phyloP scores from a whole-genome alignment of 139 green algal genomes.

The Haematococcus sp. region DNA sequence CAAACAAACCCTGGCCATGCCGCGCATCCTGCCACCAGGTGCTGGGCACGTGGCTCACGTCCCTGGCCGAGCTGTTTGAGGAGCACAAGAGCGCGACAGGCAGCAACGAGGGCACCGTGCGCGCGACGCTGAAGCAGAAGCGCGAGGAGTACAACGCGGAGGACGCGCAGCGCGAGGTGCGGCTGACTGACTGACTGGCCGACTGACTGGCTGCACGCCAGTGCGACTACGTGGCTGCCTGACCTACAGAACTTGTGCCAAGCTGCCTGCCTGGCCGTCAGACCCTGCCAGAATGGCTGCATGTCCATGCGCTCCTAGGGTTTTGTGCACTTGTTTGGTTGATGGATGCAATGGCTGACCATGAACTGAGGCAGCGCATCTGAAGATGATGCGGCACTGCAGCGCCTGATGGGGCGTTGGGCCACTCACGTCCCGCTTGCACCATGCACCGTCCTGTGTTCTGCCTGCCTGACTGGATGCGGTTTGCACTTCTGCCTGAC shows the following conservation, averaged over 20 bases:
- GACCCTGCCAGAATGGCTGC: too few relatives aligned
- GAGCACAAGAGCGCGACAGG: conserved; percentile 18
- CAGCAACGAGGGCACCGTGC: conserved; percentile 10
- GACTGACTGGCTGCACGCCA: neutral
- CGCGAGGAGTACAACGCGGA: conserved; percentile 39
- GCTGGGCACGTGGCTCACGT: conserved; percentile 31
- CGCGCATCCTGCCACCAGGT: conserved; percentile 1
- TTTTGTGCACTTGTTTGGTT: conserved; percentile 2
- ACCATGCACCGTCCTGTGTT: too few relatives aligned
- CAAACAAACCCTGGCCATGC: too few relatives aligned
- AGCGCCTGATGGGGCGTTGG: too few relatives aligned
- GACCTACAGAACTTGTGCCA: too few relatives aligned
- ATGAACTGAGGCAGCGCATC: too few relatives aligned
- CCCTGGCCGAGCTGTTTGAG: conserved; percentile 35
- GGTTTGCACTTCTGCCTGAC: too few relatives aligned
- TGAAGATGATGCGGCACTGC: too few relatives aligned
- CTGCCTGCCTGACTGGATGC: neutral
- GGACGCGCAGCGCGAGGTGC: conserved; percentile 30
- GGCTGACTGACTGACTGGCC: neutral
- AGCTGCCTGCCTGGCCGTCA: too few relatives aligned
- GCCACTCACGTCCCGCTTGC: too few relatives aligned
- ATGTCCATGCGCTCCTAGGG: too few relatives aligned
- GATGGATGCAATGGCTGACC: too few relatives aligned
- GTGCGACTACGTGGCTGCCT: neutral
- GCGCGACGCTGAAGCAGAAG: conserved; percentile 14